A percentile compares a stretch with the other conserved stretches of the same genome.
These are phyloP conservation scores for Pseudogymnoascus sp. DNA, from an alignment of 2,329 filamentous ascomycete species.

Conservation along the genomic window DNA sequence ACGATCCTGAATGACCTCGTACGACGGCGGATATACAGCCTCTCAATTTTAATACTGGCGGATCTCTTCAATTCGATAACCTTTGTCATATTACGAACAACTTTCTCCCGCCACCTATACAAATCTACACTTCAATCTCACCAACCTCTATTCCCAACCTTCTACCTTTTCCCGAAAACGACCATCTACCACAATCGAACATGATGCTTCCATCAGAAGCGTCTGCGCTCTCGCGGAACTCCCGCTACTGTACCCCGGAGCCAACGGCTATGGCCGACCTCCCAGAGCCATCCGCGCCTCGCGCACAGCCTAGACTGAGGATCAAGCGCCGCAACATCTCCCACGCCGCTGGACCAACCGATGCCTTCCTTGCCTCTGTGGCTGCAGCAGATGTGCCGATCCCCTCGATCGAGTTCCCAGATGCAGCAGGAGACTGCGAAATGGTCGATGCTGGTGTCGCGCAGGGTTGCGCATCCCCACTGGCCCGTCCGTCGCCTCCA, in stretches of 20 bases:
- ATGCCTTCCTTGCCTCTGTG: conserved; percentile 59
- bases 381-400: conserved; percentile 56
- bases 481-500: conserved; percentile 37
- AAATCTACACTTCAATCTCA: neutral
- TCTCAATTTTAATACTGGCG: neutral
- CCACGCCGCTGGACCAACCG: conserved; percentile 43
- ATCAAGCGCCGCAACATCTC: conserved; percentile 24
- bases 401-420: conserved; percentile 53
- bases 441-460: conserved; percentile 19
- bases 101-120: neutral
- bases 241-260: neutral
- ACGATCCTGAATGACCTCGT: neutral
- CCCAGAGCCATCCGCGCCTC: neutral
- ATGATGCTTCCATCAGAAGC: neutral
- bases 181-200: neutral
- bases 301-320: conserved; percentile 17
- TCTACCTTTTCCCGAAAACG: neutral
- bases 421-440: conserved; percentile 23
- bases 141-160: neutral
- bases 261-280: neutral
- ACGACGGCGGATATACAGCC: neutral
- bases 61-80: neutral
- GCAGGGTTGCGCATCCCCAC: conserved; percentile 20
- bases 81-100: neutral
- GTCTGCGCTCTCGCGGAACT: neutral